These are phyloP conservation scores for Rhypophila decipiens DNA, from an alignment of 495 filamentous ascomycete species.

Conservation along the genomic window DNA sequence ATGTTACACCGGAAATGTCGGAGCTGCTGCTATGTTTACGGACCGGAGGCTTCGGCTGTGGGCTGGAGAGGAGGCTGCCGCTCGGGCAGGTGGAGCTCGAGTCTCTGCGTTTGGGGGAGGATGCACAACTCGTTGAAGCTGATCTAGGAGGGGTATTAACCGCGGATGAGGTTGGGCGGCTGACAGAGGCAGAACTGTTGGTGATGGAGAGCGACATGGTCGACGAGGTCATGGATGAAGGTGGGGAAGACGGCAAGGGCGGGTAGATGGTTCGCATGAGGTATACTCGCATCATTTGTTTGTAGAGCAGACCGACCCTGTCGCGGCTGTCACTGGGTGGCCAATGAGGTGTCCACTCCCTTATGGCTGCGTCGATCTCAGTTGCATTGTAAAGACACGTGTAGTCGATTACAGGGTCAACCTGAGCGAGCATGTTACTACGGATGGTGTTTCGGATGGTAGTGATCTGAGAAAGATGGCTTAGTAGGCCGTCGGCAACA, in stretches of 20 bases:
- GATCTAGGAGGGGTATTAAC: slow-evolving; percentile 35
- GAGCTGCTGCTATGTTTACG: slow-evolving; percentile 3
- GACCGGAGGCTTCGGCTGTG: neutral
- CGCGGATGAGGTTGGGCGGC: slow-evolving; percentile 11
- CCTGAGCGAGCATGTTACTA: slow-evolving; percentile 51
- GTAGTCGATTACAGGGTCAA: slow-evolving; percentile 70
- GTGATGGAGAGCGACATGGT: slow-evolving; percentile 16
- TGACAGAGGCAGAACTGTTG: slow-evolving; percentile 8
- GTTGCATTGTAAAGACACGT: slow-evolving; percentile 65
- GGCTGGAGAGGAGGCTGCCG: slow-evolving; percentile 10
- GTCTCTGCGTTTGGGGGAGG: slow-evolving; percentile 22
- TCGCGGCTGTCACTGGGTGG: slow-evolving; percentile 64
- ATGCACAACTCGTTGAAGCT: slow-evolving; percentile 34
- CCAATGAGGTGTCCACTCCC: slow-evolving; percentile 68
- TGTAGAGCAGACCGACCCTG: slow-evolving; percentile 73
- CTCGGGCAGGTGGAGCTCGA: neutral
- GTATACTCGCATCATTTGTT: slow-evolving; percentile 89
- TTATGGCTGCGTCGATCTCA: slow-evolving; percentile 70
- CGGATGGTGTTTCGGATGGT: slow-evolving; percentile 72
- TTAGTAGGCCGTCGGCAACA: slow-evolving; percentile 81
- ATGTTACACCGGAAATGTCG: neutral
- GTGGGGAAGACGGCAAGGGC: slow-evolving; percentile 21
- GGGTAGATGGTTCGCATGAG: slow-evolving; percentile 79
- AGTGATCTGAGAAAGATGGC: slow-evolving; percentile 74
- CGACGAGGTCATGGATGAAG: slow-evolving; percentile 22